phyloP scores from a whole-genome alignment of 2,329 filamentous ascomycete genomes.

The Ilyonectria destructans region DNA sequence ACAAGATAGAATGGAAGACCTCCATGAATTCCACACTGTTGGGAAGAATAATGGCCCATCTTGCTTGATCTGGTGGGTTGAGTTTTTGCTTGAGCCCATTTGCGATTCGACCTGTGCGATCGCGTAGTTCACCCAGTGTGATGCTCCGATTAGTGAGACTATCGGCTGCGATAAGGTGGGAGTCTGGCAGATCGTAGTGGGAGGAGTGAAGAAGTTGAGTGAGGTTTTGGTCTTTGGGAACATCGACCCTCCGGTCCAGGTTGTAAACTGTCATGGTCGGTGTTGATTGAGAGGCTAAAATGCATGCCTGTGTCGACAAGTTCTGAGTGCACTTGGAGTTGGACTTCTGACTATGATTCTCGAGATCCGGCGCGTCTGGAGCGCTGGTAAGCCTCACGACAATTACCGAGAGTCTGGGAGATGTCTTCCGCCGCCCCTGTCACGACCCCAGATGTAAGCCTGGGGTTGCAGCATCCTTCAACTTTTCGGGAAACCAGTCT shows the following conservation, averaged over 20 bases:
- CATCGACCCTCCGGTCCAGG: conserved; percentile 47
- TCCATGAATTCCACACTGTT: conserved; percentile 64
- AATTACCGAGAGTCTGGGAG: conserved; percentile 28
- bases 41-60: conserved; percentile 62
- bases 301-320: not conserved
- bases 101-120: conserved; percentile 59
- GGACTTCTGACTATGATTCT: not conserved
- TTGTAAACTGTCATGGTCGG: conserved; percentile 54
- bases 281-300: not conserved
- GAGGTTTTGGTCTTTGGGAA: conserved; percentile 60
- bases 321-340: not conserved
- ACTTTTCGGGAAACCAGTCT: not conserved
- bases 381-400: not conserved
- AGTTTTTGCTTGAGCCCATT: conserved; percentile 55
- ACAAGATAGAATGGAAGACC: conserved; percentile 59
- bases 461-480: not conserved
- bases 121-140: conserved; percentile 60
- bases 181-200: conserved; percentile 55
- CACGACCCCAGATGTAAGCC: not conserved
- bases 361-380: not conserved
- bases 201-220: conserved; percentile 62
- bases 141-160: conserved; percentile 63
- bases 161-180: conserved; percentile 61
- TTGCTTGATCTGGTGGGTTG: conserved; percentile 54
- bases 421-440: conserved; percentile 33